phyloP scores from a whole-genome alignment of 75 land plant species.

The Isoetes taiwanensis region DNA sequence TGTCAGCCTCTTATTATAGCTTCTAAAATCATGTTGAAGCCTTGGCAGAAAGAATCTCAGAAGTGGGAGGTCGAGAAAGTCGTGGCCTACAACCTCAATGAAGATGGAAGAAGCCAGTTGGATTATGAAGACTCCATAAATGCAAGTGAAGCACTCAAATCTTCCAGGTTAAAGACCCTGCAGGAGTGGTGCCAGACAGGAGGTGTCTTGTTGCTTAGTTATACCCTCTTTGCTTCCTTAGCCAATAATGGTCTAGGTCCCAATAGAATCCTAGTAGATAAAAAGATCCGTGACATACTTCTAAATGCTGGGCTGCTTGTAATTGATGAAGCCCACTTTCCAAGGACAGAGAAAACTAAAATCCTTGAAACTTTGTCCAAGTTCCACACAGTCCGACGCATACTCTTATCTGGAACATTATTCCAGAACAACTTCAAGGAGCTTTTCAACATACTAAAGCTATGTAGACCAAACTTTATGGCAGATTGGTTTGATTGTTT shows the following conservation, averaged over 20 bases:
- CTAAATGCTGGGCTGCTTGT: constrained; percentile 56
- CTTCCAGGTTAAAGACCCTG: constrained; percentile 33
- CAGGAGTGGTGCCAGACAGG: constrained; percentile 42
- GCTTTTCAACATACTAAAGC: constrained; percentile 67
- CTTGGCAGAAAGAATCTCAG: constrained; percentile 73
- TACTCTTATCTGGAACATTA: constrained; percentile 65
- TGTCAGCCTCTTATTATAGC: constrained; percentile 65
- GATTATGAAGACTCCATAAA: constrained; percentile 13
- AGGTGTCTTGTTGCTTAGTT: constrained; percentile 68
- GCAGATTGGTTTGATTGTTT: too few relatives aligned
- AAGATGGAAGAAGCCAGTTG: constrained; percentile 32
- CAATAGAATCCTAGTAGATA: constrained; percentile 13
- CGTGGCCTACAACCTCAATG: constrained; percentile 35
- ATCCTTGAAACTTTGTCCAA: constrained; percentile 54
- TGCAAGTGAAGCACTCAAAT: constrained; percentile 28
- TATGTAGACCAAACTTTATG: constrained; percentile 77
- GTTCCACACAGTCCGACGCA: constrained; percentile 50
- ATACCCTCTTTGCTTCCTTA: constrained; percentile 55
- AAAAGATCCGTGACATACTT: constrained; percentile 36
- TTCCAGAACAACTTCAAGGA: constrained; percentile 73
- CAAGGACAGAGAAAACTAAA: constrained; percentile 57
- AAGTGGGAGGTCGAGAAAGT: constrained; percentile 76
- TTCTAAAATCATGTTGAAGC: constrained; percentile 63
- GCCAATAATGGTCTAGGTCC: constrained; percentile 17
- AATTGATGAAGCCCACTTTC: constrained; percentile 86